Percentiles rank a stretch among this genome's conserved stretches.
phyloP scores from a whole-genome alignment of 2,329 filamentous ascomycete species.

The Talaromyces sp. region DNA sequence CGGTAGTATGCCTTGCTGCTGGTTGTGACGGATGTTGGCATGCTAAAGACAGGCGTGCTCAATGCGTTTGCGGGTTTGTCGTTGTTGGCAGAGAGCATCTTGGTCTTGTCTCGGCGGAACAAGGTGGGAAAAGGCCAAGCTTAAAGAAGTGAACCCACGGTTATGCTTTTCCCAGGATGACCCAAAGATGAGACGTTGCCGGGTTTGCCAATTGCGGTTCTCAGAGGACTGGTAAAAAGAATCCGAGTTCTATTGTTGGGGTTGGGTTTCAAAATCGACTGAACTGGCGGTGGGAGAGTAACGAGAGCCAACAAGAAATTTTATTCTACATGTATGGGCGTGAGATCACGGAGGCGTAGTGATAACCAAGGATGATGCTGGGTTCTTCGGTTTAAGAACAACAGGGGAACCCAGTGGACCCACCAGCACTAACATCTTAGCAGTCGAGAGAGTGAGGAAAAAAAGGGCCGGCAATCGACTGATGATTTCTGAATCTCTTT shows the following conservation, averaged over 20 bases:
- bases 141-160: not conserved
- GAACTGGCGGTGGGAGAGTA: not conserved
- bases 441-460: not conserved
- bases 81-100: conserved; percentile 11
- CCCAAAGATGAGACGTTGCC: not conserved
- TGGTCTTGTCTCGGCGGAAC: not conserved
- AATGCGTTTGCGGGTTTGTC: conserved; percentile 10
- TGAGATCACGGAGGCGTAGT: not conserved
- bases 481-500: not conserved
- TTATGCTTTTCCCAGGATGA: not conserved
- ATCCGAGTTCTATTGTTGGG: not conserved
- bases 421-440: not conserved
- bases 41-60: conserved; percentile 8
- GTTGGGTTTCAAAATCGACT: not conserved
- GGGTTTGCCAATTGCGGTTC: not conserved
- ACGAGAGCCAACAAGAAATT: not conserved
- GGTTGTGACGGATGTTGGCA: not conserved
- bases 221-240: not conserved
- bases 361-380: not conserved
- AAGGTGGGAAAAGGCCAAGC: not conserved
- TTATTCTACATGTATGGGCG: not conserved
- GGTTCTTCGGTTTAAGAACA: not conserved
- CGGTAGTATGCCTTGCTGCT: conserved; percentile 1
- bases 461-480: not conserved
- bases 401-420: not conserved